Evolutionary conservation across 106 monocot genomes (phyloP).

Genomic region (Dactylorhiza incarnata): DNA sequence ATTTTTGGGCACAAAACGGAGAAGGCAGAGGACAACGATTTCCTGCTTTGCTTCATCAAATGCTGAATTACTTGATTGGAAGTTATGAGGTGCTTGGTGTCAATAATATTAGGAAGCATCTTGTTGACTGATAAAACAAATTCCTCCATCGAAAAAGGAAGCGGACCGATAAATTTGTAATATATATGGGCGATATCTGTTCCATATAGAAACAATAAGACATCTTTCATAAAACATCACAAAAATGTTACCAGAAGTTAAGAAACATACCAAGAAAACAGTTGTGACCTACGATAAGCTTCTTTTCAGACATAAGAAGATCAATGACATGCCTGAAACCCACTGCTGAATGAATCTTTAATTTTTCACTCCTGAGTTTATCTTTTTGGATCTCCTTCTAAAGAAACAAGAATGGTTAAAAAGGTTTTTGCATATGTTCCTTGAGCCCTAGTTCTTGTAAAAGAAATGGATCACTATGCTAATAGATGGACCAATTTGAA

Average conservation of each 20-base stretch:
- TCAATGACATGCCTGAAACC: slow-evolving; percentile 94
- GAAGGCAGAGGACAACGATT: slow-evolving; percentile 86
- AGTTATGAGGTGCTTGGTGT: slow-evolving; percentile 80
- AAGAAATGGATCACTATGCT: not conserved
- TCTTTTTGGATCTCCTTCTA: slow-evolving; percentile 71
- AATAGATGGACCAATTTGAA: not conserved
- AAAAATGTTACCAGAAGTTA: not conserved
- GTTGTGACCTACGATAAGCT: slow-evolving; percentile 90
- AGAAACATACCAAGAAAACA: slow-evolving; percentile 67
- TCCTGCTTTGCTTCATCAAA: slow-evolving; percentile 73
- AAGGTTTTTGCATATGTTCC: not conserved
- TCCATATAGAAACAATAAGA: slow-evolving; percentile 15
- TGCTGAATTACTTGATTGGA: slow-evolving; percentile 34
- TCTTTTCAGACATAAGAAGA: slow-evolving; percentile 67
- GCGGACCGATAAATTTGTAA: slow-evolving; percentile 74
- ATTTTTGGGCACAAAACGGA: slow-evolving; percentile 63
- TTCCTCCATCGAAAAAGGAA: slow-evolving; percentile 67
- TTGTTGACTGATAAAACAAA: slow-evolving; percentile 55
- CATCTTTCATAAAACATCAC: not conserved
- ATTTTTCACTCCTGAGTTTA: slow-evolving; percentile 23
- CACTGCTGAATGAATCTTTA: slow-evolving; percentile 53
- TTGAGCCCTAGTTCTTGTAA: not conserved
- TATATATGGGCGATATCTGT: slow-evolving; percentile 86
- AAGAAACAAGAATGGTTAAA: not conserved
- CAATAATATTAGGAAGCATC: slow-evolving; percentile 62